Percentiles rank a stretch among this genome's conserved stretches.
Evolutionary conservation across 805 yeast species (phyloP).

Genomic region (Danielia oregonensis): DNA sequence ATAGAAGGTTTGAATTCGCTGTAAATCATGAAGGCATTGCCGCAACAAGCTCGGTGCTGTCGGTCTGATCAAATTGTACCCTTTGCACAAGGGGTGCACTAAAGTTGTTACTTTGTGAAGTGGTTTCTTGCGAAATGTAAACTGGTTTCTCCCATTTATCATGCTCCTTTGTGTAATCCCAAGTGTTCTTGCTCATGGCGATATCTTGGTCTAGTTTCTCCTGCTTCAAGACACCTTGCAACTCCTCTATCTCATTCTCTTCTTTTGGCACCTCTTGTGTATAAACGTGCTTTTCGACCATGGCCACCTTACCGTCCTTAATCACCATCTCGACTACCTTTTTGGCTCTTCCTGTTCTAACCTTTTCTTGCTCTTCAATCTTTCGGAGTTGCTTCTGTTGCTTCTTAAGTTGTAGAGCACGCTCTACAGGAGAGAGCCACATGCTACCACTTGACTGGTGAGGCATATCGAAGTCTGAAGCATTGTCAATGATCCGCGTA

Average conservation of each 20-base stretch:
- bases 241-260: constrained; percentile 32
- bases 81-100: constrained; percentile 1
- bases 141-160: constrained; percentile 54
- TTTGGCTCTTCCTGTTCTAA: constrained; percentile 63
- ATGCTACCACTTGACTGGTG: constrained; percentile 45
- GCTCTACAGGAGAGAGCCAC: constrained; percentile 86
- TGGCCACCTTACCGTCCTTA: constrained; percentile 71
- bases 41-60: constrained; percentile 14
- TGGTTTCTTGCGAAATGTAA: constrained; percentile 22
- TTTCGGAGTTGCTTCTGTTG: constrained; percentile 75
- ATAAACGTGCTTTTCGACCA: constrained; percentile 44
- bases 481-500: constrained; percentile 89
- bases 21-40: constrained; percentile 9
- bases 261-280: constrained; percentile 30
- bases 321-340: constrained; percentile 75
- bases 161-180: constrained; percentile 60
- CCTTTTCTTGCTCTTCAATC: constrained; percentile 54
- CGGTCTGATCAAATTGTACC: constrained; percentile 12
- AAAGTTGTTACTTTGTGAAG: no score
- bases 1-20: not conserved
- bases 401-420: constrained; percentile 80
- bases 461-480: constrained; percentile 78
- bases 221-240: constrained; percentile 29
- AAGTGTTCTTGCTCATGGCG: constrained; percentile 35
- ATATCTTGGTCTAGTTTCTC: constrained; percentile 25